Evolutionary conservation across 2,329 filamentous ascomycete species (phyloP).

Genomic region (Pseudogymnoascus sp.): DNA sequence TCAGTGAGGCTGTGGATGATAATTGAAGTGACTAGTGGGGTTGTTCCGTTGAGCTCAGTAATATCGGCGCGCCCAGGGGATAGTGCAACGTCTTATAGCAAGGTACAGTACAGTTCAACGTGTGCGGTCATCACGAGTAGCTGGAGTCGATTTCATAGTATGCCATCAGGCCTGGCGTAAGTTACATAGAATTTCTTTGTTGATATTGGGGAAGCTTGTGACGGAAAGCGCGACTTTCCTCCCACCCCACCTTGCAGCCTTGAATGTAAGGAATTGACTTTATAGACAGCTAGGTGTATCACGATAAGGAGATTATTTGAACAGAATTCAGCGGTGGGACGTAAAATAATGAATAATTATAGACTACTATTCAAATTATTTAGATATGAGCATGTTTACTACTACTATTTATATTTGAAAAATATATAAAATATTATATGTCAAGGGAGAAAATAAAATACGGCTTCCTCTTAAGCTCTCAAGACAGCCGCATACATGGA

Average conservation of each 20-base stretch:
- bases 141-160: neutral
- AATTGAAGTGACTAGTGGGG: neutral
- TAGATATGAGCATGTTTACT: neutral
- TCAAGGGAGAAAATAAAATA: neutral
- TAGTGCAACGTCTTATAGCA: neutral
- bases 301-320: neutral
- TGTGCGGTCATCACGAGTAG: slow-evolving; percentile 1
- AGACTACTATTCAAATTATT: neutral
- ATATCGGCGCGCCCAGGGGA: neutral
- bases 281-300: neutral
- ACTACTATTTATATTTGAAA: neutral
- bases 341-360: neutral
- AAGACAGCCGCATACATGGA: neutral
- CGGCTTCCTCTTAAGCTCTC: neutral
- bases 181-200: slow-evolving; percentile 4
- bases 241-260: slow-evolving; percentile 1
- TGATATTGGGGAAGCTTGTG: slow-evolving; percentile 3
- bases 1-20: neutral
- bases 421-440: neutral
- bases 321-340: neutral
- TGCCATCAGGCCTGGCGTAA: neutral
- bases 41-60: neutral
- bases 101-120: neutral
- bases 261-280: neutral
- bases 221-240: neutral